phyloP scores from a whole-genome alignment of 2,329 filamentous ascomycete species.

The Botryosphaeria agaves region DNA sequence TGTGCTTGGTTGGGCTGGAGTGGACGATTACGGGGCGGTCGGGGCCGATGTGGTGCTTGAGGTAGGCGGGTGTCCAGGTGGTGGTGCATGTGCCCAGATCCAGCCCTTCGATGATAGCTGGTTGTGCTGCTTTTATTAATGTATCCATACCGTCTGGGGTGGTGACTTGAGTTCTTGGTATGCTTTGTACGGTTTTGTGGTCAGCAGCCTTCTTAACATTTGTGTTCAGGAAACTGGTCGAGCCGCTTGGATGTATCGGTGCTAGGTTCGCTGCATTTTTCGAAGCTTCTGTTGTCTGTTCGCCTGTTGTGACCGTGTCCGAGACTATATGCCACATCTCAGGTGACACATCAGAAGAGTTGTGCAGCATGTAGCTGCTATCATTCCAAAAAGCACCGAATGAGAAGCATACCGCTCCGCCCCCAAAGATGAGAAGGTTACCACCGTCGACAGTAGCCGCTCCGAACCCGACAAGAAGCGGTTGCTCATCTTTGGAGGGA shows the following conservation, averaged over 20 bases:
- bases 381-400: constrained; percentile 78
- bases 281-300: too few species aligned
- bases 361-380: constrained; percentile 27
- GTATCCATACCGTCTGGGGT: constrained; percentile 30
- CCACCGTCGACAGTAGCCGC: constrained; percentile 28
- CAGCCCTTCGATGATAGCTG: constrained; percentile 46
- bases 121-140: constrained; percentile 40
- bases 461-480: constrained; percentile 56
- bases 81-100: constrained; percentile 49
- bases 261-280: not conserved
- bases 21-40: constrained; percentile 55
- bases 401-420: constrained; percentile 77
- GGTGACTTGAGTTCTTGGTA: not conserved
- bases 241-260: not conserved
- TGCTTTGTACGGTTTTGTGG: too few species aligned
- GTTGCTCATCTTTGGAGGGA: constrained; percentile 27
- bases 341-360: not conserved
- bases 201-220: too few species aligned
- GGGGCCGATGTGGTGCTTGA: constrained; percentile 42
- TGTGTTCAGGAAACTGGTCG: not conserved
- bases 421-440: constrained; percentile 49
- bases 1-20: constrained; percentile 43
- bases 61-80: constrained; percentile 52
- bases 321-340: too few species aligned
- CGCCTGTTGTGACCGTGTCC: too few species aligned